Evolutionary conservation across 1,284 basidiomycete species (phyloP).

Genomic region (Moniliophthora roreri): DNA sequence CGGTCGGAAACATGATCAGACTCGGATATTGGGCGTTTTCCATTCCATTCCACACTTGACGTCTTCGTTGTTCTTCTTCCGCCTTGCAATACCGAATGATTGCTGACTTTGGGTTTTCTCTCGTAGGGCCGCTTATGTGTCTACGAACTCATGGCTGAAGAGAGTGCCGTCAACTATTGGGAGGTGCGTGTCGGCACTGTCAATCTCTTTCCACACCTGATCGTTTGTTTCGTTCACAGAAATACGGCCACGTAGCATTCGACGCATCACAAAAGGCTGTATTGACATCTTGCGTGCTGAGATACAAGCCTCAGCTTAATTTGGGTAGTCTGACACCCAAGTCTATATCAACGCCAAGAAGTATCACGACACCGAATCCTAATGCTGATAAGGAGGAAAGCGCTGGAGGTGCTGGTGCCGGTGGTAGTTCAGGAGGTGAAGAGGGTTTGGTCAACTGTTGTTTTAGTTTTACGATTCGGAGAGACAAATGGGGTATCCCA

Average conservation of each 20-base stretch:
- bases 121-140: constrained; percentile 83
- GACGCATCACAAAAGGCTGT: constrained; percentile 89
- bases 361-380: constrained; percentile 19
- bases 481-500: constrained; percentile 92
- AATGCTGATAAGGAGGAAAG: too few species aligned
- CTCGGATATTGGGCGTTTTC: too few species aligned
- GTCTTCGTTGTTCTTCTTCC: not conserved
- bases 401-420: constrained; percentile 25
- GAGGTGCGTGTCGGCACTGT: constrained; percentile 60
- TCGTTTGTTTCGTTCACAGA: constrained; percentile 41
- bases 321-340: constrained; percentile 9
- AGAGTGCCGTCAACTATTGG: constrained; percentile 97
- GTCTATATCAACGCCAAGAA: constrained; percentile 1
- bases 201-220: not conserved
- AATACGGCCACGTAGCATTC: constrained; percentile 94
- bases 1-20: too few species aligned
- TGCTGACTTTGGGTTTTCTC: constrained; percentile 21
- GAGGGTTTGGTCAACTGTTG: constrained; percentile 87
- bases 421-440: constrained; percentile 38
- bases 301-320: constrained; percentile 63
- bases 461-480: constrained; percentile 92
- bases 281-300: constrained; percentile 89
- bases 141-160: constrained; percentile 96
- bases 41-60: too few species aligned
- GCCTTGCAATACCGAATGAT: not conserved